Percentiles rank a stretch among this genome's conserved stretches.
Conservation (phyloP, 352 stramenopile genomes). For the Phytophthora idaei region DNA sequence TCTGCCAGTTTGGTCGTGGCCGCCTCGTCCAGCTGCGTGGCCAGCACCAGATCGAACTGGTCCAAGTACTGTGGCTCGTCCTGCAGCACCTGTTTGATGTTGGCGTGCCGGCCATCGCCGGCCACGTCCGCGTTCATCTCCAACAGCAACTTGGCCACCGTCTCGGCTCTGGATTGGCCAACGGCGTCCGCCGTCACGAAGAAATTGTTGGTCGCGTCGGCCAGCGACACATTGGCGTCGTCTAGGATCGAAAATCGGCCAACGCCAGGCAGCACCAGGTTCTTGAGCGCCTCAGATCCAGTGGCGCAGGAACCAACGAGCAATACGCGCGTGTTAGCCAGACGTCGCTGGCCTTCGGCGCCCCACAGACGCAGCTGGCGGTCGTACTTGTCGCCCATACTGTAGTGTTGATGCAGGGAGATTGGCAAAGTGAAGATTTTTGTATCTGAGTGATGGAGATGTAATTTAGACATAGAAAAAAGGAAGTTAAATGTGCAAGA, state of each 20-base stretch:
- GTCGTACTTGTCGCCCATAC: slow-evolving; percentile 96
- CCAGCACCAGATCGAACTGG: slow-evolving; percentile 88
- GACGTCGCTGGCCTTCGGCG: slow-evolving; percentile 90
- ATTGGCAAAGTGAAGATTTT: neutral
- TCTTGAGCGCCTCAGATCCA: slow-evolving; percentile 98
- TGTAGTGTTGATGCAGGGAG: neutral
- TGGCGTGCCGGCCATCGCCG: slow-evolving; percentile 56
- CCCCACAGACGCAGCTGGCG: slow-evolving; percentile 98
- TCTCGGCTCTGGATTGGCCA: slow-evolving; percentile 77
- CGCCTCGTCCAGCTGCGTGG: slow-evolving; percentile 78
- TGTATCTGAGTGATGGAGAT: neutral
- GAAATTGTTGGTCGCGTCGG: slow-evolving; percentile 94
- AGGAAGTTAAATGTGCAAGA: neutral
- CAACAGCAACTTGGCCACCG: slow-evolving; percentile 81
- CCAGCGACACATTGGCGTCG: slow-evolving; percentile 71
- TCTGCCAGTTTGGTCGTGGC: slow-evolving; percentile 62
- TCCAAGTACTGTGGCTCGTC: slow-evolving; percentile 63
- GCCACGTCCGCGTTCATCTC: slow-evolving; percentile 97
- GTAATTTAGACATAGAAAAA: neutral
- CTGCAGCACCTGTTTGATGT: slow-evolving; percentile 54
- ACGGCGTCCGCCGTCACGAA: slow-evolving; percentile 80
- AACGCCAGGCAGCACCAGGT: slow-evolving; percentile 93
- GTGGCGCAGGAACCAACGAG: slow-evolving; percentile 92
- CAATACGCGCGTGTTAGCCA: slow-evolving; percentile 91
- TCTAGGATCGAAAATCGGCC: slow-evolving; percentile 95